phyloP scores from a whole-genome alignment of 176 grass and related monocot genomes.

The Musa schizocarpa region DNA sequence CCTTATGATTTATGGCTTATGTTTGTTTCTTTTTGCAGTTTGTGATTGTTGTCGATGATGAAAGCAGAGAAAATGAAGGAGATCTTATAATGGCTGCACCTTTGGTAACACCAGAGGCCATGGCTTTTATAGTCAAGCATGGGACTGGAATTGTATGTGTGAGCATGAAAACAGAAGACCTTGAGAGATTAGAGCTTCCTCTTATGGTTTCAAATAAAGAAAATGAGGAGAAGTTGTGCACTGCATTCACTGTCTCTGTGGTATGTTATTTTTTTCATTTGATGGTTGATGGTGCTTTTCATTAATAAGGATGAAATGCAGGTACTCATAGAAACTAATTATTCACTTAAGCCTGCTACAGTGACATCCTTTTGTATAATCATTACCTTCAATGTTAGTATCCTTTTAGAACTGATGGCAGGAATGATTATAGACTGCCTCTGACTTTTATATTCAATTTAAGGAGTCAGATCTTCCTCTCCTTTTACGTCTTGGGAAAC shows the following conservation, averaged over 20 bases:
- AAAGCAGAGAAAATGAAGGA: slow-evolving; percentile 88
- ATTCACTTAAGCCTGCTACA: too few relatives aligned
- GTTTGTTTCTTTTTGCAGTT: slow-evolving; percentile 38
- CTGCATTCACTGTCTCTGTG: slow-evolving; percentile 91
- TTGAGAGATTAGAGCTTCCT: slow-evolving; percentile 77
- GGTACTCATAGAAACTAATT: too few relatives aligned
- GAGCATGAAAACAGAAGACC: slow-evolving; percentile 95
- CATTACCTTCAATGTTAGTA: too few relatives aligned
- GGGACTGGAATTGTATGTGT: slow-evolving; percentile 96
- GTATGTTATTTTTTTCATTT: slow-evolving; percentile 18
- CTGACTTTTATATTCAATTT: too few relatives aligned
- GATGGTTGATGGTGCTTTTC: too few relatives aligned
- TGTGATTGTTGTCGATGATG: slow-evolving; percentile 92
- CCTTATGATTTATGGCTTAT: background rate
- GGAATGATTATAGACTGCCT: too few relatives aligned
- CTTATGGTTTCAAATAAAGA: slow-evolving; percentile 80
- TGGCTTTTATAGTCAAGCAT: slow-evolving; percentile 86
- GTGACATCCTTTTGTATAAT: too few relatives aligned
- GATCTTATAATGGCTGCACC: slow-evolving; percentile 97
- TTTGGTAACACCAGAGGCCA: slow-evolving; percentile 76
- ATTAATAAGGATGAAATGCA: too few relatives aligned
- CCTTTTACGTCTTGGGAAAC: background rate
- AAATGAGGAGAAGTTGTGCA: slow-evolving; percentile 83
- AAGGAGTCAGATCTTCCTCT: too few relatives aligned
- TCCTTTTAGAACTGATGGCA: too few relatives aligned